phyloP scores from a whole-genome alignment of 306 rosid genomes.

The Cicer arietinum region DNA sequence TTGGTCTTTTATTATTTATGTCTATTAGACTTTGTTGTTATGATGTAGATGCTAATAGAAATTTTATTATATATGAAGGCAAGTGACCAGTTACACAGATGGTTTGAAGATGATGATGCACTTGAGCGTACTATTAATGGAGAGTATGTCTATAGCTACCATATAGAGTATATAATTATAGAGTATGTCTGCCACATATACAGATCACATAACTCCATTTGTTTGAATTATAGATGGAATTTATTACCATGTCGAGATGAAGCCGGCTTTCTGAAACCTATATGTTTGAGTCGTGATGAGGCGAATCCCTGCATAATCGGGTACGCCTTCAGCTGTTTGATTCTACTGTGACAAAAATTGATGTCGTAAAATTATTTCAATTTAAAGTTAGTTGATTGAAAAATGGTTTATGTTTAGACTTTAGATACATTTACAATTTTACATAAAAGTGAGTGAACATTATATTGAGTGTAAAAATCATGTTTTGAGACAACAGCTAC shows the following conservation, averaged over 20 bases:
- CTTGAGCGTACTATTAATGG: conserved; percentile 87
- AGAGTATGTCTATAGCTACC: conserved; percentile 64
- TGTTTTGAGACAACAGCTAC: no score
- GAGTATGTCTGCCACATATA: conserved; percentile 1
- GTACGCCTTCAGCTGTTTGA: conserved; percentile 48
- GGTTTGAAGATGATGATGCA: conserved; percentile 94
- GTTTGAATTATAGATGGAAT: conserved; percentile 66
- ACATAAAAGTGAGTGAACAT: no score
- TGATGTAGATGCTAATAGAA: conserved; percentile 42
- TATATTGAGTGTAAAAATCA: no score
- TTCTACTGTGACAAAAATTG: no score
- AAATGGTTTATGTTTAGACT: no score
- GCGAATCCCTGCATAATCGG: conserved; percentile 66
- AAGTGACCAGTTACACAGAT: conserved; percentile 64
- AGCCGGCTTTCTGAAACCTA: conserved; percentile 55
- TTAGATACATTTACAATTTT: no score
- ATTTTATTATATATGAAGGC: conserved; percentile 64
- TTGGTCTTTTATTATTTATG: conserved; percentile 27
- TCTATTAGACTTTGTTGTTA: conserved; percentile 32
- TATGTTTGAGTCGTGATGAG: conserved; percentile 68
- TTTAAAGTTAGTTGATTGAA: no score
- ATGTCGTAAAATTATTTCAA: no score
- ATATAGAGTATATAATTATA: not conserved
- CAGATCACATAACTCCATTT: conserved; percentile 15
- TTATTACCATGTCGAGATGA: conserved; percentile 72